Conservation (phyloP, 2,329 filamentous ascomycete species). For the Colletotrichum sp. region DNA sequence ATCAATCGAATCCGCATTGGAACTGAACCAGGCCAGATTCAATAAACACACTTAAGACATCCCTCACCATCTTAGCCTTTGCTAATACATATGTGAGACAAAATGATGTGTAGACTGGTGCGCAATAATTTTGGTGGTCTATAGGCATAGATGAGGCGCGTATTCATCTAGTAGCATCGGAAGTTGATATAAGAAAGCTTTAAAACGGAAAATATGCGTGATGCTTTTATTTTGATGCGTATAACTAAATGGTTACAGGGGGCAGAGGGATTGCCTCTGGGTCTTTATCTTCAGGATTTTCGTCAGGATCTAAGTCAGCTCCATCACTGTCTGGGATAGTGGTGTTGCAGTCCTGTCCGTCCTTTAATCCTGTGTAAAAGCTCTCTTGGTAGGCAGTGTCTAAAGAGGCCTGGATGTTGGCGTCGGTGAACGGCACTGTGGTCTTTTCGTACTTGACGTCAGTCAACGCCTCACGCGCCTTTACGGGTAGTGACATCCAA, state of each 20-base stretch:
- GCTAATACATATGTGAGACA: too few relatives aligned
- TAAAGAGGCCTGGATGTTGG: background rate
- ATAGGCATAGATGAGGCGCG: too few relatives aligned
- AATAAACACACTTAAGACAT: too few relatives aligned
- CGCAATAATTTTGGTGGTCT: too few relatives aligned
- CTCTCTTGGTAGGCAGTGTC: background rate
- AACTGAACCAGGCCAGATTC: too few relatives aligned
- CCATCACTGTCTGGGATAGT: background rate
- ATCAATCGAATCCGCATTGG: too few relatives aligned
- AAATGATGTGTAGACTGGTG: too few relatives aligned
- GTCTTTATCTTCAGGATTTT: background rate
- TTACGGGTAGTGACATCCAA: background rate
- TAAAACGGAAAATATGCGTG: background rate
- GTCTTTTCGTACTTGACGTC: background rate
- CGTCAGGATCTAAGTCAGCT: background rate
- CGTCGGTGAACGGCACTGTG: background rate
- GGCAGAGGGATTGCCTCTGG: background rate
- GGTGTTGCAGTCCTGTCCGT: background rate
- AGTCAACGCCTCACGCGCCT: background rate
- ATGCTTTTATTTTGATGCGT: background rate
- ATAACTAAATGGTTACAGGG: background rate
- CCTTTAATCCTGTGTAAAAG: background rate
- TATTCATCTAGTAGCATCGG: fast-evolving
- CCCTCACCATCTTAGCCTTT: too few relatives aligned
- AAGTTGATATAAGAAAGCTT: too few relatives aligned